Percentiles rank a stretch among this genome's conserved stretches.
Evolutionary conservation across 2,329 filamentous ascomycete species (phyloP).

Genomic region (Alternaria gansuensis): DNA sequence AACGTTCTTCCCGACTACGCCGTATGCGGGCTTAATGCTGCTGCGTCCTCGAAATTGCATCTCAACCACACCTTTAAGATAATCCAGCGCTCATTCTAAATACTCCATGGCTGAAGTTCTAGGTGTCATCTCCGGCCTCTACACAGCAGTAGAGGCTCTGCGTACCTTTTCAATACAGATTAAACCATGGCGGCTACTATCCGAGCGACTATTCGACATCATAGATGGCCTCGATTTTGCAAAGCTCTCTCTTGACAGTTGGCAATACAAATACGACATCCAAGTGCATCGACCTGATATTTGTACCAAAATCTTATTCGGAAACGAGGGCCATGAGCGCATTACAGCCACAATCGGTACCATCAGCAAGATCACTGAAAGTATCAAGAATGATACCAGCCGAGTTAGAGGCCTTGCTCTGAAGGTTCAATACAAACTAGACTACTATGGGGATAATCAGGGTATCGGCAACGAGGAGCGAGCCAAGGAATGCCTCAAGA

Average conservation of each 20-base stretch:
- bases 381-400: constrained; percentile 29
- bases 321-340: constrained; percentile 30
- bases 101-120: constrained; percentile 35
- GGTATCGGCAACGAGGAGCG: constrained; percentile 20
- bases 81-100: background rate
- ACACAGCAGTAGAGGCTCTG: constrained; percentile 29
- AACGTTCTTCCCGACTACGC: background rate
- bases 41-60: background rate
- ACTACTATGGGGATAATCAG: constrained; percentile 10
- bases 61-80: background rate
- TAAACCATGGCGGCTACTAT: constrained; percentile 30
- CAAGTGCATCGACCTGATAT: constrained; percentile 28
- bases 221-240: constrained; percentile 30
- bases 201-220: constrained; percentile 38
- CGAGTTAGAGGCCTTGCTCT: constrained; percentile 32
- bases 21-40: background rate
- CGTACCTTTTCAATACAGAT: constrained; percentile 32
- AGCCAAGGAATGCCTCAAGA: constrained; percentile 32
- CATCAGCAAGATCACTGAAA: constrained; percentile 23
- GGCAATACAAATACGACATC: constrained; percentile 38
- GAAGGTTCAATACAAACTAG: constrained; percentile 14
- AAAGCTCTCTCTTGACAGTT: constrained; percentile 33
- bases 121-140: constrained; percentile 27
- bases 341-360: constrained; percentile 29
- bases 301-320: constrained; percentile 38